Percentiles rank a stretch among this genome's conserved stretches.
phyloP scores from a whole-genome alignment of 2,329 filamentous ascomycete species.

The Alternaria hordeiaustralica region DNA sequence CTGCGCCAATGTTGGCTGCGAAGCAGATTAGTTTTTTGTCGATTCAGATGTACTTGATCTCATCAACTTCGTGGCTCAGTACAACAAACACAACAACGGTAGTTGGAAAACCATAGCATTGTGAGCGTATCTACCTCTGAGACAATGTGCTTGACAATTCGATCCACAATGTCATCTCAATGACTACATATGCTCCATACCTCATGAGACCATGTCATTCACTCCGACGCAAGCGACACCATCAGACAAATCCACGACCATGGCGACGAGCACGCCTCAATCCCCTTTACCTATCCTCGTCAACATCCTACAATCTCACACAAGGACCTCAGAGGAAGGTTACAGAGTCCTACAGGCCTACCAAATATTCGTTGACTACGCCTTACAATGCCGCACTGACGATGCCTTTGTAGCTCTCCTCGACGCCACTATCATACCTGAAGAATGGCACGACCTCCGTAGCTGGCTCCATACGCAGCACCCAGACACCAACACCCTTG shows the following conservation, averaged over 20 bases:
- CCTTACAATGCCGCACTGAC: not conserved
- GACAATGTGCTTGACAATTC: not conserved
- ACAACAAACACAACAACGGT: not conserved
- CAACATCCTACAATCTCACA: not conserved
- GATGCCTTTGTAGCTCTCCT: not conserved
- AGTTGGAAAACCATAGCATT: not conserved
- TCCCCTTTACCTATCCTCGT: not conserved
- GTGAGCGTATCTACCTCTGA: not conserved
- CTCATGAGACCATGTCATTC: not conserved
- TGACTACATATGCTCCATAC: not conserved
- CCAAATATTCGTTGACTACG: not conserved
- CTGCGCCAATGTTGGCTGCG: not conserved
- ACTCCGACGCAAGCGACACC: not conserved
- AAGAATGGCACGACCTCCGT: not conserved
- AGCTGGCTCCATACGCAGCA: not conserved
- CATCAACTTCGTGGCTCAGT: not conserved
- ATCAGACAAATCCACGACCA: not conserved
- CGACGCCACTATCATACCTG: not conserved
- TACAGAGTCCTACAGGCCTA: not conserved
- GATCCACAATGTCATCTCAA: not conserved
- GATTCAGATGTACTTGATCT: not conserved
- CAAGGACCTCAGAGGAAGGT: not conserved
- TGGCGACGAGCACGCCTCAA: not conserved
- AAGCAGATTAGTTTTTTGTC: not conserved
- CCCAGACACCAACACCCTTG: not conserved